Base-by-base conservation (phyloP, 2,329 filamentous ascomycete species). In the Leptographium radiaticola region DNA sequence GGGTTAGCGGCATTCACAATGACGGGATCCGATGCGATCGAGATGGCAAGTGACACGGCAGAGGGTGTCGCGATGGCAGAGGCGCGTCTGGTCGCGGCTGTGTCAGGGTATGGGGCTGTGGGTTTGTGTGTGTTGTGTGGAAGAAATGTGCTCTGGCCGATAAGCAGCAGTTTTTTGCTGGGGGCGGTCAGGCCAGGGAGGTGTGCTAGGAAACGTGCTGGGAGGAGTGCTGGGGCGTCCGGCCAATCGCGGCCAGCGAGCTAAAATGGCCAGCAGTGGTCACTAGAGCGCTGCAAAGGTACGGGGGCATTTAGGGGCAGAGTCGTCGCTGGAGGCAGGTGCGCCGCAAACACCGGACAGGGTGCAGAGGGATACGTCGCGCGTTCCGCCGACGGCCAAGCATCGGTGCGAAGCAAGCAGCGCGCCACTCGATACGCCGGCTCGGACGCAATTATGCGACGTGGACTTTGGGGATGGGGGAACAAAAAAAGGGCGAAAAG, bases 21-120 rank as follows among this genome's bases (percentile, higher is more conserved):
- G 65, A 71, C 70, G 66, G 59, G 59, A 63, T 61, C 59, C 54
- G 47, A 62, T 65, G 53, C 55, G 63, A 64, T 59, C 55, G 60
- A 56, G 65, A 68, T 66, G 62, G 69, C 67, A 64, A 75, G 71
- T 71, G 66, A 69, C 70, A 75, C 70, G 71, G 71, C 66, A 65
- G 62, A 63, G 62, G 63, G 65, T 65, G 67, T 70, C 68, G 68
- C 68, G 69, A 72, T 71, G 66, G 68, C 45, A 18, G 44, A 53
- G 67, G 65, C 68, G 57, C 57, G 70, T 71, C 70, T 69, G 69
- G 70, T 71, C 66, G 66, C 63, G 67, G 63, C 62, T 65, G 62
- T 65, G 65, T 62, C 62, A 62, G 62, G 63, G 59, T 64, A 65
- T 61, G 61, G 62, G 66, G 64, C 58, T 59, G 58, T 62, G 61